Evolutionary conservation across 73 alveolate species (phyloP).

Genomic region (Symbiodinium pilosum): DNA sequence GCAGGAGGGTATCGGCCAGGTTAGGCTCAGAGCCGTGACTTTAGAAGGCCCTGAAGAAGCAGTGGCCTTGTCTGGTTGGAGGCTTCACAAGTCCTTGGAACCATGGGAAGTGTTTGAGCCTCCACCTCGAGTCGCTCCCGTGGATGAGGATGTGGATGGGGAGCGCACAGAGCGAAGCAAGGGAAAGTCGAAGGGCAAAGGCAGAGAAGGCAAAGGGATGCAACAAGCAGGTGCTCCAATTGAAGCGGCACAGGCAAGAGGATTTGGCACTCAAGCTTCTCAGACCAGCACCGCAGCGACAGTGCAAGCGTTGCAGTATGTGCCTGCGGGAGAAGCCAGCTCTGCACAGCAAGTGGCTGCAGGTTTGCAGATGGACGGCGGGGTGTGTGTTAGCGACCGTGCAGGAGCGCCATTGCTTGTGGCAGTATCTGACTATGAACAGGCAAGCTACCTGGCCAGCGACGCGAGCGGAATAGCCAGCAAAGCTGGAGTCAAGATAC

Average conservation of each 20-base stretch:
- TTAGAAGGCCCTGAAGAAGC: constrained; percentile 83
- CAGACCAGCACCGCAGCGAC: neutral
- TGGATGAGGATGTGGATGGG: neutral
- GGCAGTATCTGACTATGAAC: neutral
- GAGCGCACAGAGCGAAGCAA: neutral
- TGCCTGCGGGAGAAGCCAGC: neutral
- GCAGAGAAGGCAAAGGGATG: neutral
- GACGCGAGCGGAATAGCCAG: constrained; percentile 69
- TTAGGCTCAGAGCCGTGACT: neutral
- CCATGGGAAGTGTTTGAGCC: constrained; percentile 84
- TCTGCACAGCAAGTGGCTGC: too few species aligned
- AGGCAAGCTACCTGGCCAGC: constrained; percentile 43
- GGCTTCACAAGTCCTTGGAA: constrained; percentile 44
- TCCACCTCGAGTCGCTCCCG: constrained; percentile 45
- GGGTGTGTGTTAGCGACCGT: neutral
- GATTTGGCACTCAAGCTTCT: neutral
- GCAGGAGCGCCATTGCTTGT: neutral
- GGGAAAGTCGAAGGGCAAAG: constrained; percentile 57
- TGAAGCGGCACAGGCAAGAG: neutral
- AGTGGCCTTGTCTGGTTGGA: constrained; percentile 85
- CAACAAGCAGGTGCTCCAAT: neutral
- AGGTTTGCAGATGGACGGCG: too few species aligned
- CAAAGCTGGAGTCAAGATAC: constrained; percentile 32
- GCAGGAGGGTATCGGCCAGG: neutral
- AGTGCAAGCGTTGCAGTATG: too few species aligned